Conservation (phyloP, 1,284 basidiomycete species). For the Filobasidium uniguttulatum region DNA sequence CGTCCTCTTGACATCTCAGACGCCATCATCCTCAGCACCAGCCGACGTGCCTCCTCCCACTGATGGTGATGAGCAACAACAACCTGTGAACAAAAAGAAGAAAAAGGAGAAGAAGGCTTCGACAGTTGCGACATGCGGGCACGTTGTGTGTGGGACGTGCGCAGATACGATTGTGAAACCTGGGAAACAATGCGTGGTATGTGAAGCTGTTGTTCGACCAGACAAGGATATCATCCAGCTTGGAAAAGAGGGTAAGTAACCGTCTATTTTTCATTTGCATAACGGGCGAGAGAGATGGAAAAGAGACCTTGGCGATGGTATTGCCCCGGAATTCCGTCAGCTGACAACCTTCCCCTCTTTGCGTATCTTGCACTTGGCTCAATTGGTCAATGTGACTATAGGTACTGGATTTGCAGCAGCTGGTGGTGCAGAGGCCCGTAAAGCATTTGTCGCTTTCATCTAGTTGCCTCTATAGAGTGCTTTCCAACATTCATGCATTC, state of each 20-base stretch:
- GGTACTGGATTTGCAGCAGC: conserved; percentile 81
- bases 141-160: conserved; percentile 76
- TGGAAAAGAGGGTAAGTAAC: conserved; percentile 61
- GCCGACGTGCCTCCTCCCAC: too few relatives aligned
- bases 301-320: not conserved
- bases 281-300: not conserved
- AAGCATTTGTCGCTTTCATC: conserved; percentile 25
- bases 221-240: conserved; percentile 60
- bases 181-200: conserved; percentile 62
- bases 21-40: conserved; percentile 9
- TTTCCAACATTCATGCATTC: too few relatives aligned
- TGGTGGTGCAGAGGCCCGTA: conserved; percentile 60
- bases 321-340: too few relatives aligned
- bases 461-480: too few relatives aligned
- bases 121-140: conserved; percentile 46
- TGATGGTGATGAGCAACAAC: not conserved
- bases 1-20: conserved; percentile 42
- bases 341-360: too few relatives aligned
- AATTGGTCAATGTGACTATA: too few relatives aligned
- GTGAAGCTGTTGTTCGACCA: conserved; percentile 46
- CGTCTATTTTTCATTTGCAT: too few relatives aligned
- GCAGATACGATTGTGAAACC: conserved; percentile 64
- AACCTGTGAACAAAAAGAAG: conserved; percentile 20
- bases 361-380: too few relatives aligned
- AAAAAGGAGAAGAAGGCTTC: conserved; percentile 24